Conservation (phyloP, 495 filamentous ascomycete species). For the Annulohypoxylon moriforme region DNA sequence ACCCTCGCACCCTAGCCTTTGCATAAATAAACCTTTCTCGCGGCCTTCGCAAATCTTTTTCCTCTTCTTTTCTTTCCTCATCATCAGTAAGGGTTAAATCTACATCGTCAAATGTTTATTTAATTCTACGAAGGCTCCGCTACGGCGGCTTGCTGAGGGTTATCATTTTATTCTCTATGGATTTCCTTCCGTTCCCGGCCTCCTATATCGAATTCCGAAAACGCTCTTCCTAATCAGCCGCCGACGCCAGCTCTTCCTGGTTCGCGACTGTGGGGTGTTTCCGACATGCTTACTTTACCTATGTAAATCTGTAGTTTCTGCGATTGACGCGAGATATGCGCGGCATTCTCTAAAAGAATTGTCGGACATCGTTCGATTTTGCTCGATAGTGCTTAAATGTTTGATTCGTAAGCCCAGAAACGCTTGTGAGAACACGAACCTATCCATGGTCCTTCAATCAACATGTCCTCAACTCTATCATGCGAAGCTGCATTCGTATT, state of each 20-base stretch:
- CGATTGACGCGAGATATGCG: background rate
- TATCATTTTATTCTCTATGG: conserved; percentile 56
- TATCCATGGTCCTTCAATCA: too few relatives aligned
- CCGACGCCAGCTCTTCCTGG: conserved; percentile 54
- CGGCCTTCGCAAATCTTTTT: conserved; percentile 11
- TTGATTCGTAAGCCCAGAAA: background rate
- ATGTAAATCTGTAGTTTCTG: background rate
- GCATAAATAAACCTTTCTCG: conserved; percentile 38
- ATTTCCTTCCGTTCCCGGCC: conserved; percentile 68
- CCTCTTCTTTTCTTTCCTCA: conserved; percentile 51
- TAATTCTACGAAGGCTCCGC: conserved; percentile 61
- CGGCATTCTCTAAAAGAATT: too few relatives aligned
- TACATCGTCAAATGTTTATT: conserved; percentile 56
- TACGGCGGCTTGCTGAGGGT: conserved; percentile 66
- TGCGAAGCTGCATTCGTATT: background rate
- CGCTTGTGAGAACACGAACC: background rate
- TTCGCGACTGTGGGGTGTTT: conserved; percentile 65
- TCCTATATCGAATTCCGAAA: conserved; percentile 47
- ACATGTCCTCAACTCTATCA: too few relatives aligned
- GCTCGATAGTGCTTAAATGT: background rate
- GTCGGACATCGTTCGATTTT: background rate
- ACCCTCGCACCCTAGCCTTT: conserved; percentile 13
- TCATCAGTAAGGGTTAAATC: conserved; percentile 62
- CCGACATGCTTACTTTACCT: conserved; percentile 51
- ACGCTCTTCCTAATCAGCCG: conserved; percentile 56